These are phyloP conservation scores for Globisporangium splendens DNA, from an alignment of 352 stramenopile species.

Conservation along the genomic window DNA sequence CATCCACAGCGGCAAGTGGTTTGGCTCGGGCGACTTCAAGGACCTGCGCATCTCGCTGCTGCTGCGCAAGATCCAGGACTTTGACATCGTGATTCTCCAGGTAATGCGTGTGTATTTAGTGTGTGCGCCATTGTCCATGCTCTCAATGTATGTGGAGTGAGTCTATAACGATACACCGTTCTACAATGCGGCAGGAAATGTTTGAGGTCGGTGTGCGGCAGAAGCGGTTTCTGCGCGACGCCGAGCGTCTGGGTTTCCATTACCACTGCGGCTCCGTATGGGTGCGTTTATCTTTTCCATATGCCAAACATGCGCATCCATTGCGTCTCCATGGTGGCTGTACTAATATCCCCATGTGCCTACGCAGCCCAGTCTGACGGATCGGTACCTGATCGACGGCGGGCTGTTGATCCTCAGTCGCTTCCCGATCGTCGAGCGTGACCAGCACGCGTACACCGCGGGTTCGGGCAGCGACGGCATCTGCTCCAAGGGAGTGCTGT, in stretches of 20 bases:
- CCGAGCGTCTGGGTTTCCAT: slow-evolving; percentile 52
- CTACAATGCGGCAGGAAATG: slow-evolving; percentile 52
- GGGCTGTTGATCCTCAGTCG: slow-evolving; percentile 80
- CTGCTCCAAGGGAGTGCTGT: slow-evolving; percentile 74
- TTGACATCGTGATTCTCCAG: slow-evolving; percentile 72
- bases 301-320: neutral
- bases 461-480: slow-evolving; percentile 66
- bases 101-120: slow-evolving; percentile 6
- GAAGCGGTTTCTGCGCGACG: slow-evolving; percentile 47
- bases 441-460: slow-evolving; percentile 50
- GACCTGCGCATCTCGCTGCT: slow-evolving; percentile 63
- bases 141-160: neutral
- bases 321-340: neutral
- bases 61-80: slow-evolving; percentile 65
- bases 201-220: slow-evolving; percentile 68
- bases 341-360: neutral
- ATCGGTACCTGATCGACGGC: slow-evolving; percentile 63
- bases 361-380: slow-evolving; percentile 33
- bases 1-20: slow-evolving; percentile 76
- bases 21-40: slow-evolving; percentile 68
- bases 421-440: slow-evolving; percentile 73
- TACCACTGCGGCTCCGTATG: slow-evolving; percentile 79
- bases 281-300: slow-evolving; percentile 13
- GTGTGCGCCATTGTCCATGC: neutral
- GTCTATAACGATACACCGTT: neutral